Evolutionary conservation across 2,329 filamentous ascomycete genomes (phyloP), one percentile per base, ranked within the genome.

Genomic region (Aspergillus piperis): DNA sequence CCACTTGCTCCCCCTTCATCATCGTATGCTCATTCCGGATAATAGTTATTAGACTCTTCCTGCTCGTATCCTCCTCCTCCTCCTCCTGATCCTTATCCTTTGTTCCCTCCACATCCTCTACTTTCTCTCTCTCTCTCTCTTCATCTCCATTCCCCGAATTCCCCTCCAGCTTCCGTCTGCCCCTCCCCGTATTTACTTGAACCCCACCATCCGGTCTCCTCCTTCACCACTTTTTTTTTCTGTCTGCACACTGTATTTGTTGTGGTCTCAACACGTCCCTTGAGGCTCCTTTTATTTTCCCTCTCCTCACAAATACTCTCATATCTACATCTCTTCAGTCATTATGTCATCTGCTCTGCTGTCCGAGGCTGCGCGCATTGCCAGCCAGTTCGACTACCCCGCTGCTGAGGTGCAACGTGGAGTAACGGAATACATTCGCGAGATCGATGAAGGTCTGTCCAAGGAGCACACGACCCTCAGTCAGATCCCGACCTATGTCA

Each of bases 401-500:
- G 84, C 92, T 69, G 86, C 88, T 56, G 85, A 92, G 77, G 84
- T 97, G 71, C 91, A 92, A 75, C 86, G 84, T 70, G 90, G 88
- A 66, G 92, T 96, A 63, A 82, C 86, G 65, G 92, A 96, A 76
- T 99, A 96, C 73, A 85, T 97, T 66, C 82, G 83, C 62, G 88
- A 98, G 80, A 93, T 97, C 88, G 82, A 90, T 66, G 90, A 96
- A 81, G 95, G 95, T 27, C 81, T 98, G 66, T 80, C 86, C 62
- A 87, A 88, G 70, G 87, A 93, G 69, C 89, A 88, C 63, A 89
- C 91, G 32, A 92, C 89, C 68, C 80, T 99, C 81, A 94, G 90
- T 80, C 95, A 98, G 81, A 98, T 99, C 71, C 95, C 95, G 7
- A 96, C 93, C 44, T 99, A 96, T 78, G 94, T 99, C 67, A 98